Percentiles rank a stretch among this genome's conserved stretches.
phyloP scores from a whole-genome alignment of 2,329 filamentous ascomycete species.

The Fusarium sp. region DNA sequence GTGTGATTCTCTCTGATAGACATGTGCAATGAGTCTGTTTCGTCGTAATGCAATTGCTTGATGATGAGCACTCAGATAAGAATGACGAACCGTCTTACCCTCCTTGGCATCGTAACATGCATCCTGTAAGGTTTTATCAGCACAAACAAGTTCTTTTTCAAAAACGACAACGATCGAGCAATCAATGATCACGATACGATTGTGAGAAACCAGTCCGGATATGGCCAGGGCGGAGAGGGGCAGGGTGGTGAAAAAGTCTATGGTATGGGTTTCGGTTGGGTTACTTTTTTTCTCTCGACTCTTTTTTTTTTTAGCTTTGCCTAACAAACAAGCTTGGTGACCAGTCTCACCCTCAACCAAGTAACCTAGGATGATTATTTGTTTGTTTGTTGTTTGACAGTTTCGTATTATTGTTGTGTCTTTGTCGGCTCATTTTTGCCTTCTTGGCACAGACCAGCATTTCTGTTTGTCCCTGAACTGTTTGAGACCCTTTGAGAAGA shows the following conservation, averaged over 20 bases:
- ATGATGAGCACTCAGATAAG: conserved; percentile 44
- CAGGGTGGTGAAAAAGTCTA: conserved; percentile 34
- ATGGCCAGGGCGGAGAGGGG: conserved; percentile 23
- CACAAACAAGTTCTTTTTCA: conserved; percentile 1
- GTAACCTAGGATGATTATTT: conserved; percentile 5
- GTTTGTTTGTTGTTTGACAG: conserved; percentile 13
- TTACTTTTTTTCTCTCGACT: conserved; percentile 9
- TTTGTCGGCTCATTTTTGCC: conserved; percentile 16
- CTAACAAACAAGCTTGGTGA: conserved; percentile 28
- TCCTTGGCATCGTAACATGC: conserved; percentile 14
- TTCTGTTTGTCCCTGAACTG: conserved; percentile 9
- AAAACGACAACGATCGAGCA: conserved; percentile 11
- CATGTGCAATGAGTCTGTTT: conserved; percentile 16
- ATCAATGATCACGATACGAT: conserved; percentile 23
- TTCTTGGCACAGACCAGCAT: conserved; percentile 22
- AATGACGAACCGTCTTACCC: conserved; percentile 41
- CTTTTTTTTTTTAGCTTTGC: conserved; percentile 21
- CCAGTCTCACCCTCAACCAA: conserved; percentile 9
- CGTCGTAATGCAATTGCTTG: conserved; percentile 13
- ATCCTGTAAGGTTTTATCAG: conserved; percentile 18
- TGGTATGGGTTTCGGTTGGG: conserved; percentile 29
- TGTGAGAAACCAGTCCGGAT: conserved; percentile 14
- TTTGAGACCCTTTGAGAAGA: conserved; percentile 20
- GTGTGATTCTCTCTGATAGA: conserved; percentile 6
- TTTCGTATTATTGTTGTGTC: conserved; percentile 13